Base-by-base conservation (phyloP, 192 early-diverging fungal genomes). In the Coemansia sp. region DNA sequence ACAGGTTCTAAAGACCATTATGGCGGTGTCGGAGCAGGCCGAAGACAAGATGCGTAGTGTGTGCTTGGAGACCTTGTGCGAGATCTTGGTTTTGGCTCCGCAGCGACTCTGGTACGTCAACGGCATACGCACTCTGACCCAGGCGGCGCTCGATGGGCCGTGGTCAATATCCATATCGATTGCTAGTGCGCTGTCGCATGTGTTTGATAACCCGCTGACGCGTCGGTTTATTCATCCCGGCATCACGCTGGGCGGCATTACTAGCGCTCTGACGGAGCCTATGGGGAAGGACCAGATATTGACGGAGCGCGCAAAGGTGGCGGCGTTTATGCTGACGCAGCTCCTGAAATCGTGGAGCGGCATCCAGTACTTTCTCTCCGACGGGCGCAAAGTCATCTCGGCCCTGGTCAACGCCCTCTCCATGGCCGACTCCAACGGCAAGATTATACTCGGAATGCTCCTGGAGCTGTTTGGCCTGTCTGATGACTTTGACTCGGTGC, bases 311-410 rank as follows among this genome's bases (percentile, higher is more conserved):
- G 83, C 77, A 58, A 78, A 78, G 14, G 65, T 80, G 0, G 73
- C 83, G 0, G 77, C 75, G 0, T 76, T 76, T 25, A 76, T 84
- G 72, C 59, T 84, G 56, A 70, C 83, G 39, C 73, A 76, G 68
- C 58, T 84, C 16, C 63, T 84, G 20, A 84, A 84, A 56, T 84
- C 77, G 48, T 84, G 83, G 83, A 60, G 76, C 61, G 83, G 83
- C 13, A 69, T 84, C 47, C 83, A 84, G 69, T 84, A 84, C 42
- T 75, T 84, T 62, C 21, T 84, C 63, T 61, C 74, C 1, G 77
- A 80, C 65, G 61, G 72, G 2, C 73, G 77, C 25, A 59, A 67
- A 16, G 69, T 58, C 53, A 66, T 84, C 36, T 14, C 41, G 1
- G 66, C 75, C 21, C 48, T 84, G 37, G 50, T 73, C 21, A 47